Percentiles rank a stretch among this genome's conserved stretches.
These are phyloP conservation scores for Eucalyptus fibrosa DNA, from an alignment of 345 rosid species.

Conservation along the genomic window DNA sequence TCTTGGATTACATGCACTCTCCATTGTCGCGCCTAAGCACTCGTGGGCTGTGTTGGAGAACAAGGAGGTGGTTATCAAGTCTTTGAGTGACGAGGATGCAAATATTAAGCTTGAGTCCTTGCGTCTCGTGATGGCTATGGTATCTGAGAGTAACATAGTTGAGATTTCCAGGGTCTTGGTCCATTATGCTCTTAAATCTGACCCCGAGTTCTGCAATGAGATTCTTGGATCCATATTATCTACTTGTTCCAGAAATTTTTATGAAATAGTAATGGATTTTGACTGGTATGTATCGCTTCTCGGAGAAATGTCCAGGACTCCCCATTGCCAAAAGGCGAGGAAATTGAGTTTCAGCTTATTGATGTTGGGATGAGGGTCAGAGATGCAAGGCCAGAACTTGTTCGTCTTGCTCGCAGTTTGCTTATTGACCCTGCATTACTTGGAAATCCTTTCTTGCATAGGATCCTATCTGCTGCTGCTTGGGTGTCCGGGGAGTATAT, in stretches of 20 bases:
- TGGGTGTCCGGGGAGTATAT: constrained; percentile 91
- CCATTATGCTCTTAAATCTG: constrained; percentile 83
- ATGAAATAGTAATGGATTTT: constrained; percentile 70
- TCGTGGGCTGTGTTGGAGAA: constrained; percentile 82
- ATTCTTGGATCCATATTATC: constrained; percentile 72
- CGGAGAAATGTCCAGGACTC: constrained; percentile 78
- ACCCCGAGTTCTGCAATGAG: constrained; percentile 74
- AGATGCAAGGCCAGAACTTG: constrained; percentile 82
- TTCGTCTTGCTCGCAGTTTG: constrained; percentile 56
- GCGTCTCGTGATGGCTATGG: constrained; percentile 80
- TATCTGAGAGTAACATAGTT: constrained; percentile 61
- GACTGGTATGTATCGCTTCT: constrained; percentile 92
- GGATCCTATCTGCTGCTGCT: constrained; percentile 81
- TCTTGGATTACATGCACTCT: constrained; percentile 80
- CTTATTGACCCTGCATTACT: constrained; percentile 97
- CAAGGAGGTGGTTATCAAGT: constrained; percentile 76
- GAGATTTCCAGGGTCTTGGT: constrained; percentile 74
- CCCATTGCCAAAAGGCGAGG: constrained; percentile 72
- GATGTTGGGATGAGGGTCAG: constrained; percentile 83
- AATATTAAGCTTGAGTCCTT: constrained; percentile 74
- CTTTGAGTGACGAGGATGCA: constrained; percentile 77
- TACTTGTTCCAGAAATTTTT: constrained; percentile 53
- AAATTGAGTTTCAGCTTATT: constrained; percentile 80
- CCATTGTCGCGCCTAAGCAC: constrained; percentile 53
- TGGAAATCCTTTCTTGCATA: constrained; percentile 68